Evolutionary conservation across 2,329 filamentous ascomycete genomes (phyloP).

Genomic region (Alternaria metachromatica): DNA sequence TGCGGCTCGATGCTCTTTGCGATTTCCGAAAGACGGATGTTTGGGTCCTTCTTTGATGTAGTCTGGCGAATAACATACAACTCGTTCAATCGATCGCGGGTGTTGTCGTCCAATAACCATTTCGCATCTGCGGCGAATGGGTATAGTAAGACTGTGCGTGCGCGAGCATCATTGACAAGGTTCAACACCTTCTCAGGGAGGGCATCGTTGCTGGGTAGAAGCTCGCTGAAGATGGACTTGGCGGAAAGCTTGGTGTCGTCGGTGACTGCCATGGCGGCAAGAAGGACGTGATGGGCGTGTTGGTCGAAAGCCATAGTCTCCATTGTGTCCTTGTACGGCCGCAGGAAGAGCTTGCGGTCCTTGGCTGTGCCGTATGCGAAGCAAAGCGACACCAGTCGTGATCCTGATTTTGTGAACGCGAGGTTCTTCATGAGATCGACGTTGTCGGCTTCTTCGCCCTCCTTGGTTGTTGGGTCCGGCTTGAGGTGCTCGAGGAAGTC

Average conservation of each 20-base stretch:
- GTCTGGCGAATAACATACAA: conserved; percentile 78
- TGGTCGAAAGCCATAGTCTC: conserved; percentile 82
- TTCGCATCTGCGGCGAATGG: conserved; percentile 72
- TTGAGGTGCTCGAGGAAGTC: conserved; percentile 92
- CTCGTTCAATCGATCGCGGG: conserved; percentile 76
- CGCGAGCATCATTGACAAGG: conserved; percentile 69
- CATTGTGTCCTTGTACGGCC: conserved; percentile 88
- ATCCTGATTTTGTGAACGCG: conserved; percentile 90
- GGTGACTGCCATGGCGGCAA: conserved; percentile 87
- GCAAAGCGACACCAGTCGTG: conserved; percentile 79
- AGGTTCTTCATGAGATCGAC: conserved; percentile 88
- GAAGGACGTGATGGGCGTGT: conserved; percentile 79
- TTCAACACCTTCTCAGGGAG: conserved; percentile 69
- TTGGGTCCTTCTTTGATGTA: conserved; percentile 92
- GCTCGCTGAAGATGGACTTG: conserved; percentile 86
- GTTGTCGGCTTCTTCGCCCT: conserved; percentile 58
- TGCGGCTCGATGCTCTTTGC: conserved; percentile 75
- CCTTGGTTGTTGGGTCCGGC: conserved; percentile 77
- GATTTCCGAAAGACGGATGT: conserved; percentile 76
- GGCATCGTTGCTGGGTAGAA: conserved; percentile 64
- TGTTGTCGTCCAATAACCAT: conserved; percentile 66
- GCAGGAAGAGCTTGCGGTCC: conserved; percentile 87
- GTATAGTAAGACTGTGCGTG: conserved; percentile 75
- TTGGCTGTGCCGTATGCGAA: conserved; percentile 88
- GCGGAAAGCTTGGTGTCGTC: conserved; percentile 90